A percentile compares a stretch with the other conserved stretches of the same genome.
Evolutionary conservation across 2,329 filamentous ascomycete genomes (phyloP).

Genomic region (Ophiostoma sp.): DNA sequence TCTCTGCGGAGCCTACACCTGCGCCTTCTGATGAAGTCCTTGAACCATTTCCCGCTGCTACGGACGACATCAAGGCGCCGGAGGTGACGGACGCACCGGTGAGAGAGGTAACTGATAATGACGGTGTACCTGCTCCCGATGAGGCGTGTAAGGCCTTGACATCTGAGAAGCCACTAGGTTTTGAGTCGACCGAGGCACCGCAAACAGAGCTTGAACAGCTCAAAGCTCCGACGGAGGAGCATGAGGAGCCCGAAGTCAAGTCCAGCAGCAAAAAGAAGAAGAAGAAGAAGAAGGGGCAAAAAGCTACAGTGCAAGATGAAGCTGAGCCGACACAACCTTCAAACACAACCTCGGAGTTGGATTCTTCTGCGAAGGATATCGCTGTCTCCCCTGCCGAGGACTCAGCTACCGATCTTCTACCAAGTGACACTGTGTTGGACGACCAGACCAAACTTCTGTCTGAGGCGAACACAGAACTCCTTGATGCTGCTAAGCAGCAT

Average conservation of each 20-base stretch:
- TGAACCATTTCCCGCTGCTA: too few species aligned
- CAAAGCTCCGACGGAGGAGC: neutral
- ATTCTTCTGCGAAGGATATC: neutral
- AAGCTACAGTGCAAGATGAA: conserved; percentile 5
- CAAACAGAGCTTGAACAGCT: neutral
- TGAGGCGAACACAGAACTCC: neutral
- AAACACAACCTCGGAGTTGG: neutral
- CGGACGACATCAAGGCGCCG: neutral
- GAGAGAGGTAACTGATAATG: neutral
- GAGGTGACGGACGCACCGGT: neutral
- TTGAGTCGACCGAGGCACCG: neutral
- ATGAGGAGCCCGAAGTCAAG: conserved; percentile 4
- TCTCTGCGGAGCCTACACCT: neutral
- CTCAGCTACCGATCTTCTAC: neutral
- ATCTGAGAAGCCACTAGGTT: neutral
- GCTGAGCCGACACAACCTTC: neutral
- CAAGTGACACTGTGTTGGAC: neutral
- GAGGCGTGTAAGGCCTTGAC: neutral
- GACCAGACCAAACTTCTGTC: neutral
- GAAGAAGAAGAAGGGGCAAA: conserved; percentile 10
- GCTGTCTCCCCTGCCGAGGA: too few species aligned
- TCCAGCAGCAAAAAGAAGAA: conserved; percentile 11
- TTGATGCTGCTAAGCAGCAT: neutral
- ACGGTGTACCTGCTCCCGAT: neutral
- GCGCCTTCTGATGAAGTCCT: neutral